phyloP scores from a whole-genome alignment of 75 land plant species.

The Chamaecyparis obtusa region DNA sequence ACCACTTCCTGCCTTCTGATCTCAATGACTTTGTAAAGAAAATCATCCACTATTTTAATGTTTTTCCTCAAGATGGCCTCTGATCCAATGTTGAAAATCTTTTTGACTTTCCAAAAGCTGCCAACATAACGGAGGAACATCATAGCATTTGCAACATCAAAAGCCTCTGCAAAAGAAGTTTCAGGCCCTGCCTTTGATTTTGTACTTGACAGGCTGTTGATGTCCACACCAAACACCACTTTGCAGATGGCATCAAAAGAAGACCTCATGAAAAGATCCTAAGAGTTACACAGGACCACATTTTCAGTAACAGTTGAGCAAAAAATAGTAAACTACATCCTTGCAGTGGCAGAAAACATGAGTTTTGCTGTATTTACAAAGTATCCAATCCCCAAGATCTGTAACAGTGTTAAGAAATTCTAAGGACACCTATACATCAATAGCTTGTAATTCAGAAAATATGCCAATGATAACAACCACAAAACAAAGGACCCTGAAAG shows the following conservation, averaged over 20 bases:
- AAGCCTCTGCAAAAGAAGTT: conserved; percentile 37
- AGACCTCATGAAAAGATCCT: conserved; percentile 60
- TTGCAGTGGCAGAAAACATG: not conserved
- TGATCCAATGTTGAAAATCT: conserved; percentile 50
- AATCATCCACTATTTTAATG: conserved; percentile 40
- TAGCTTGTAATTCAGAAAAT: not conserved
- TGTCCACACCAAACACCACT: conserved; percentile 60
- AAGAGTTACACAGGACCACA: not conserved
- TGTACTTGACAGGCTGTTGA: conserved; percentile 27
- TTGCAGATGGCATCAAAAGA: conserved; percentile 60
- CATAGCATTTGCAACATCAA: conserved; percentile 48
- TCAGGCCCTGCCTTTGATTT: conserved; percentile 14
- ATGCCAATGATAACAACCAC: not conserved
- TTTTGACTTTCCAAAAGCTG: conserved; percentile 51
- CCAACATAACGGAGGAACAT: conserved; percentile 43
- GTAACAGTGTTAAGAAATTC: not conserved
- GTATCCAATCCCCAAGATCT: not conserved
- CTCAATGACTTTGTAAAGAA: conserved; percentile 44
- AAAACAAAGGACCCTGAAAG: not conserved
- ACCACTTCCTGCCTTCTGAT: conserved; percentile 25
- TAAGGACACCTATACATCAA: not conserved
- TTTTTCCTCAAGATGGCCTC: conserved; percentile 44
- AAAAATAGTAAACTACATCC: not conserved
- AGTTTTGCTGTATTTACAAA: not conserved
- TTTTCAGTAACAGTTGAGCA: not conserved